phyloP scores from a whole-genome alignment of 495 filamentous ascomycete genomes.

The Neurospora tetraspora region DNA sequence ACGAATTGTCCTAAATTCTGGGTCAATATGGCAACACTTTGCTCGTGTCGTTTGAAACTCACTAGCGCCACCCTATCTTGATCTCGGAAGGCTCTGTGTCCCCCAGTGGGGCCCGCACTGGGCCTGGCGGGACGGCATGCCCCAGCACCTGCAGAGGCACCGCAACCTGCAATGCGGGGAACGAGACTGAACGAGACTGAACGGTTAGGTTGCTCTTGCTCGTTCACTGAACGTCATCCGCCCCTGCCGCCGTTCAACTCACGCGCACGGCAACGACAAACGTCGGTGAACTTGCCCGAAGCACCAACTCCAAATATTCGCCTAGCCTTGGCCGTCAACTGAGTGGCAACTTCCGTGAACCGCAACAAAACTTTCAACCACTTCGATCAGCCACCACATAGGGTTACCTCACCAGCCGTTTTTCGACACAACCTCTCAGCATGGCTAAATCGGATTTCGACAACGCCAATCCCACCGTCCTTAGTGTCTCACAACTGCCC shows the following conservation, averaged over 20 bases:
- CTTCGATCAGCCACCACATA: background rate
- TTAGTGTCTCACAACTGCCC: slow-evolving; percentile 86
- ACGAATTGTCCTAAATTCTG: background rate
- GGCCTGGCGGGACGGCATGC: background rate
- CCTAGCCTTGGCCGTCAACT: background rate
- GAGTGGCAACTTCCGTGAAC: background rate
- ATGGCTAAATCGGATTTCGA: slow-evolving; percentile 39
- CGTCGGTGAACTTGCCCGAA: background rate
- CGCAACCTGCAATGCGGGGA: background rate
- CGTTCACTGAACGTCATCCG: background rate
- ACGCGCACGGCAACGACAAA: background rate
- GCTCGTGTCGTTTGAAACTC: background rate
- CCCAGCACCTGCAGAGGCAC: background rate
- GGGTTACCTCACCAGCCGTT: background rate
- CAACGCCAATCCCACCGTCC: slow-evolving; percentile 91
- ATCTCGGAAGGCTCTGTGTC: background rate
- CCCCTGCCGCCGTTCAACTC: background rate
- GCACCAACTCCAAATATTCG: background rate
- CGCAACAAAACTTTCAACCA: background rate
- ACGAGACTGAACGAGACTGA: background rate
- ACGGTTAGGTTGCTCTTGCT: background rate
- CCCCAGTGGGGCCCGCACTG: background rate
- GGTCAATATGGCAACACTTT: too few relatives aligned
- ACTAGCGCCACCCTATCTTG: background rate
- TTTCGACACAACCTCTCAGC: background rate